A percentile compares a stretch with the other conserved stretches of the same genome.
phyloP scores from a whole-genome alignment of 257 asterid species.

The Solanum etuberosum region DNA sequence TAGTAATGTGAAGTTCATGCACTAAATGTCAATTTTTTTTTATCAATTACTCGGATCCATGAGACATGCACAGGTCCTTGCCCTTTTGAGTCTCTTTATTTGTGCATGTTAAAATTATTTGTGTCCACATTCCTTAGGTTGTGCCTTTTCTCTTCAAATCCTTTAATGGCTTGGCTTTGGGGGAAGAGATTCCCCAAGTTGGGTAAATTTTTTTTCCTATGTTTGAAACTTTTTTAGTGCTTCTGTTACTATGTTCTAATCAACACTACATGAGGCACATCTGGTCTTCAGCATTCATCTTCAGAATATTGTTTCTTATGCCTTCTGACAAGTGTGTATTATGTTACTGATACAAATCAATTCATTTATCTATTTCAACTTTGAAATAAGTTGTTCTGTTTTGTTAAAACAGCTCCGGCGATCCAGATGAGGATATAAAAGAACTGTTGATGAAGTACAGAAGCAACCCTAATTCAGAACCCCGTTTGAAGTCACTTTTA shows the following conservation, averaged over 20 bases:
- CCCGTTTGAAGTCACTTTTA: constrained; percentile 68
- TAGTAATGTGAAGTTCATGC: background rate
- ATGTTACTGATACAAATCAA: background rate
- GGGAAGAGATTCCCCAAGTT: background rate
- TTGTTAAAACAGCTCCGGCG: constrained; percentile 48
- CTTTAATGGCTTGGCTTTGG: background rate
- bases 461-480: constrained; percentile 63
- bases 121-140: background rate
- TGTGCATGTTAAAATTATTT: background rate
- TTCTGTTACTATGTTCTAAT: background rate
- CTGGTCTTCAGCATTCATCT: background rate
- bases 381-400: background rate
- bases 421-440: constrained; percentile 56
- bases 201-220: background rate
- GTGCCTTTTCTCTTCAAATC: background rate
- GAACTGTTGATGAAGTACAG: constrained; percentile 49
- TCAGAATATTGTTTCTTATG: background rate
- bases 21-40: background rate
- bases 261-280: background rate
- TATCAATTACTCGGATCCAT: background rate
- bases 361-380: background rate
- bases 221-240: background rate
- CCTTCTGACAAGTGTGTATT: background rate
- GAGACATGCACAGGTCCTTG: background rate
- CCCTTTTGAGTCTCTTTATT: background rate